Percentiles rank a stretch among this genome's conserved stretches.
These are phyloP conservation scores for Colletotrichum limetticola DNA, from an alignment of 2,329 filamentous ascomycete genomes.

Conservation along the genomic window DNA sequence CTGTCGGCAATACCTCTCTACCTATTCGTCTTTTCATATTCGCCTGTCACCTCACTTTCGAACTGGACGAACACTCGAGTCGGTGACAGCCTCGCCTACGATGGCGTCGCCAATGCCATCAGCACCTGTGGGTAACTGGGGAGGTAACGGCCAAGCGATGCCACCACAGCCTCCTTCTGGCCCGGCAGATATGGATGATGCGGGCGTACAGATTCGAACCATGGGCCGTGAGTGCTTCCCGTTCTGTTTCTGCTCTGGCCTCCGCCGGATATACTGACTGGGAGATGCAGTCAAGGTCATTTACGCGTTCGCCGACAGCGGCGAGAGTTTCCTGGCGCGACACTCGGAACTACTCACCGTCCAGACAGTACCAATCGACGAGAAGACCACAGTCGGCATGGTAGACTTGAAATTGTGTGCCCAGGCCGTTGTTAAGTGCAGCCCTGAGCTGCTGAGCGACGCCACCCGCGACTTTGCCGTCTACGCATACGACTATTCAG, in stretches of 20 bases:
- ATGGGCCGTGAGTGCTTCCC: conserved; percentile 72
- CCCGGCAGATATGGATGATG: conserved; percentile 49
- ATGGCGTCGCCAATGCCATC: conserved; percentile 54
- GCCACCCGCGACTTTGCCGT: conserved; percentile 89
- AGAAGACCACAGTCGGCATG: conserved; percentile 83
- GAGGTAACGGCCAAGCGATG: conserved; percentile 40
- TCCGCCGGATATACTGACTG: conserved; percentile 14
- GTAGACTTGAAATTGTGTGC: conserved; percentile 90
- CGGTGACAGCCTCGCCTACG: conserved; percentile 37
- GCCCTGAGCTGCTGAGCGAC: conserved; percentile 84
- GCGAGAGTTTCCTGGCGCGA: conserved; percentile 88
- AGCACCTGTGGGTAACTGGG: conserved; percentile 46
- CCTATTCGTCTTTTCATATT: neutral
- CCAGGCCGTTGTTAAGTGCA: conserved; percentile 80
- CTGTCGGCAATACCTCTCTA: conserved; percentile 7
- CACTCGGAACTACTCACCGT: conserved; percentile 83
- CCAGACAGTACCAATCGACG: conserved; percentile 84
- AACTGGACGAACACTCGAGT: conserved; percentile 24
- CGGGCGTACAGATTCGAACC: conserved; percentile 67
- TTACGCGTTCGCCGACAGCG: conserved; percentile 93
- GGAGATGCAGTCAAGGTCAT: conserved; percentile 83
- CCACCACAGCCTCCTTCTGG: conserved; percentile 30
- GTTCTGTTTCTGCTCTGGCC: neutral
- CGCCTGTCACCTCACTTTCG: neutral
- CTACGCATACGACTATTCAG: conserved; percentile 96